Evolutionary conservation across 768 basidiomycete genomes (phyloP).

Genomic region (Suillus cothurnatus): DNA sequence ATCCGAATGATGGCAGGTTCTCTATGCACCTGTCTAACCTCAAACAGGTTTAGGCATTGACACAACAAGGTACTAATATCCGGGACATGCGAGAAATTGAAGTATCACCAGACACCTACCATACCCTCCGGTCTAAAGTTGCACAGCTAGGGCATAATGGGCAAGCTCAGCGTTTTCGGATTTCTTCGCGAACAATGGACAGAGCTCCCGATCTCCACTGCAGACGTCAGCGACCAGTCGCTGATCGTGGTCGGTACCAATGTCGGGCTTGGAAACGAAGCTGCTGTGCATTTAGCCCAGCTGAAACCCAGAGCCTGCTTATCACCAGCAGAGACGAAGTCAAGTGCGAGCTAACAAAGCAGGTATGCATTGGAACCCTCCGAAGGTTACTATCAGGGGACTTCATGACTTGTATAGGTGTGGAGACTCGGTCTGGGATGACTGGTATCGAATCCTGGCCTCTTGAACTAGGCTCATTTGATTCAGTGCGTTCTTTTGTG

Average conservation of each 20-base stretch:
- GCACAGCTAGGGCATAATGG: constrained; percentile 21
- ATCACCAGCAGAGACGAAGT: constrained; percentile 28
- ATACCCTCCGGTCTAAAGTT: too few relatives aligned
- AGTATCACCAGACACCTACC: too few relatives aligned
- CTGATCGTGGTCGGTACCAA: constrained; percentile 29
- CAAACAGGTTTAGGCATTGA: too few relatives aligned
- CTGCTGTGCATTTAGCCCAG: constrained; percentile 27
- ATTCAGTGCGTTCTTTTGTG: constrained; percentile 35
- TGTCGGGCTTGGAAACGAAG: constrained; percentile 33
- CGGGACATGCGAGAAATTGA: too few relatives aligned
- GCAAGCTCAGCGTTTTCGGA: constrained; percentile 16
- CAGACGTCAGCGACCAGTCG: constrained; percentile 25
- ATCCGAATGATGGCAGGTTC: too few relatives aligned
- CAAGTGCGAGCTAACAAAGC: constrained; percentile 22
- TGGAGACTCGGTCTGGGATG: constrained; percentile 17
- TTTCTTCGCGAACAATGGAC: constrained; percentile 34
- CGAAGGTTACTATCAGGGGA: too few relatives aligned
- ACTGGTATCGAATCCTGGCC: constrained; percentile 31
- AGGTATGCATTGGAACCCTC: constrained; percentile 16
- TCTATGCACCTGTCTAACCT: too few relatives aligned
- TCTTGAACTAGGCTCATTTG: constrained; percentile 36
- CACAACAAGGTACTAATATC: too few relatives aligned
- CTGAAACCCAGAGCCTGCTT: constrained; percentile 24
- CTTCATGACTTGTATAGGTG: constrained; percentile 12
- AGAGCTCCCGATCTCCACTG: constrained; percentile 22